These are phyloP conservation scores for Chimonanthus praecox DNA, from an alignment of 164 flowering plant species.

Conservation along the genomic window DNA sequence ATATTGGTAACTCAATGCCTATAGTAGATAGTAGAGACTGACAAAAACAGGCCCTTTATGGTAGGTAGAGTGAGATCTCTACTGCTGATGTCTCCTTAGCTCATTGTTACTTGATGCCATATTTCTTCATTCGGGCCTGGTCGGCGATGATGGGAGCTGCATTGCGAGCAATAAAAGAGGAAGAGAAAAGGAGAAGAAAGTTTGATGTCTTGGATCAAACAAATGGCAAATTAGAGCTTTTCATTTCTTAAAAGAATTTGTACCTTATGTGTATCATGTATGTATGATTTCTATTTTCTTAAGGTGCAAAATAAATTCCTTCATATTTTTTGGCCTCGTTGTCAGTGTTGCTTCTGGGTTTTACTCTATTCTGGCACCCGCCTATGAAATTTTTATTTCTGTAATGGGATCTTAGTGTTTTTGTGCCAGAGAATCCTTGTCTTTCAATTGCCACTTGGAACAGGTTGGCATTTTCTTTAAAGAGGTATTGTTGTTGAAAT, in stretches of 20 bases:
- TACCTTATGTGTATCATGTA: background rate
- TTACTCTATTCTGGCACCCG: background rate
- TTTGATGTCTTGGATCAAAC: background rate
- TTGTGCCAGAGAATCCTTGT: too few relatives aligned
- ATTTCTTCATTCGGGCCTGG: background rate
- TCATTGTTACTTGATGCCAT: background rate
- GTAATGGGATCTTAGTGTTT: background rate
- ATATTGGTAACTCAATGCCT: constrained; percentile 2
- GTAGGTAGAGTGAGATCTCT: background rate
- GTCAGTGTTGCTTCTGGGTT: background rate
- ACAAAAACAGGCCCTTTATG: background rate
- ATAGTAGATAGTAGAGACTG: too few relatives aligned
- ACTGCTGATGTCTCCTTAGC: background rate
- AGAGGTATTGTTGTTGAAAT: too few relatives aligned
- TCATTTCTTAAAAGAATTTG: background rate
- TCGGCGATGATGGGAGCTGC: background rate
- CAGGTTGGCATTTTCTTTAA: too few relatives aligned
- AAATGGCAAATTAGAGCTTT: background rate
- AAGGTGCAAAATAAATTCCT: background rate
- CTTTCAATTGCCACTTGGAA: too few relatives aligned
- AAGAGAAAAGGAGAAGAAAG: background rate
- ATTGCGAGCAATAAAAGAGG: background rate
- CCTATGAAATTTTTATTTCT: background rate
- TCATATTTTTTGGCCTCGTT: background rate
- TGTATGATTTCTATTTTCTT: background rate